Base-by-base conservation (phyloP, 2,329 filamentous ascomycete species). In the Coccinonectria pachysandricola region DNA sequence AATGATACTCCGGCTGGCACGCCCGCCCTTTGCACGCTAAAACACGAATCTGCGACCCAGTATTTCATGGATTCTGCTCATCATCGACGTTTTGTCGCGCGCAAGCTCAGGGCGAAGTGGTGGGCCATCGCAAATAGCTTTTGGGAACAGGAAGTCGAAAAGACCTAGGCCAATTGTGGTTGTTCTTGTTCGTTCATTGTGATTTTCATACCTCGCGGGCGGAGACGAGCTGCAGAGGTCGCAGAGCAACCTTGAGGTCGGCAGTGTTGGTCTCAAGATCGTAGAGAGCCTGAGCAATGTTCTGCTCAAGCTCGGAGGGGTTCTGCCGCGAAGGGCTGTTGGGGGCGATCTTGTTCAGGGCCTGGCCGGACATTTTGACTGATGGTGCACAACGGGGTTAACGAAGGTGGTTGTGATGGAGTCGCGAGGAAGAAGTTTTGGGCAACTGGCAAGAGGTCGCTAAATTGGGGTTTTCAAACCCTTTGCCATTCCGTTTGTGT, bases 251-350 rank as follows among this genome's bases (percentile, higher is more conserved):
- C 82, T 88, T 93, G 69, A 98, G 83, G 69, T 98, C 91, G 63
- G 86, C 73, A 59, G 91, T 94, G 79, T 95, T 95, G 72, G 79
- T 87, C 85, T 98, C 91, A 68, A 98, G 84, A 60, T 98, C 91
- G 74, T 81, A 92, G 48, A 98, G 84, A 69, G 91, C 91, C 68
- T 79, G 82, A 62, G 91, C 91, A 63, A 98, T 92, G 75, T 71
- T 84, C 65, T 75, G 79, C 84, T 98, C 91, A 53, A 96, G 80
- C 80, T 98, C 91, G 50, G 85, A 93, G 52, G 91, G 91, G 69
- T 79, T 92, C 64, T 82, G 75, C 74, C 85, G 78, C 68, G 88
- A 95, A 52, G 88, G 81, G 80, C 84, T 92, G 79, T 91, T 95
- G 62, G 78, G 65, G 61, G 87, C 86, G 66, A 96, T 96, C 85